Evolutionary conservation across 805 yeast species (phyloP), one percentile per base, ranked within the genome.

Genomic region (Starmerella roubikii): DNA sequence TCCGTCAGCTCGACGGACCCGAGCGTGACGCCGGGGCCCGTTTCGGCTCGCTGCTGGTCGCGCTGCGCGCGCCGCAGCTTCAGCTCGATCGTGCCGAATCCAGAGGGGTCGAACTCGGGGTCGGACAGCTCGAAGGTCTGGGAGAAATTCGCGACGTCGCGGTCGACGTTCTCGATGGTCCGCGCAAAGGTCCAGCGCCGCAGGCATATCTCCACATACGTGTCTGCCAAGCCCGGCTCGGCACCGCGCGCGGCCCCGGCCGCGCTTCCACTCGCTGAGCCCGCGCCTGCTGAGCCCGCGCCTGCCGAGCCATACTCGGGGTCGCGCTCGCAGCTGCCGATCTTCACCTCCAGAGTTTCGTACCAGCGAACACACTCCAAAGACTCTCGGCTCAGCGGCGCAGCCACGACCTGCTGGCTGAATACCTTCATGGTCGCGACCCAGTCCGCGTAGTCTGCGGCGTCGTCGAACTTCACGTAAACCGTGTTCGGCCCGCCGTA

Each of bases 151-250:
- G 93, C 86, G 39, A 67, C 66, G 0, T 56, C 47, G 33, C 68
- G 61, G 27, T 64, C 60, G 0, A 77, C 77, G 21, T 44, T 41
- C 6, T 72, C 63, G 2, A 85, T 76, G 0, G 95, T 82, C 47
- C 84, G 64, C 28, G 80, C 82, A 83, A 88, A 79, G 0, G 78
- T 73, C 34, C 72, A 65, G 16, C 72, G 76, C 78, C 91, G 79
- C 55, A 82, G 65, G 15, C 68, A 61, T 2, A 85, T 64, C 50
- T 84, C 94, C 2, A 80, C 73, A 52, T 81, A 86, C 2, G 59
- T 48, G 29, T 56, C 54, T n/a, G 37, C 30, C 24, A 54, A 44
- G 16, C 42, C 44, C 5, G 34, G 4, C n/a, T 7, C 22, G 12
- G 8, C 20, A 10, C 19, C 3, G 2, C 9, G 30, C 4, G 28